Evolutionary conservation across 164 flowering plant species (phyloP).

Genomic region (Tetrastigma voinierianum): DNA sequence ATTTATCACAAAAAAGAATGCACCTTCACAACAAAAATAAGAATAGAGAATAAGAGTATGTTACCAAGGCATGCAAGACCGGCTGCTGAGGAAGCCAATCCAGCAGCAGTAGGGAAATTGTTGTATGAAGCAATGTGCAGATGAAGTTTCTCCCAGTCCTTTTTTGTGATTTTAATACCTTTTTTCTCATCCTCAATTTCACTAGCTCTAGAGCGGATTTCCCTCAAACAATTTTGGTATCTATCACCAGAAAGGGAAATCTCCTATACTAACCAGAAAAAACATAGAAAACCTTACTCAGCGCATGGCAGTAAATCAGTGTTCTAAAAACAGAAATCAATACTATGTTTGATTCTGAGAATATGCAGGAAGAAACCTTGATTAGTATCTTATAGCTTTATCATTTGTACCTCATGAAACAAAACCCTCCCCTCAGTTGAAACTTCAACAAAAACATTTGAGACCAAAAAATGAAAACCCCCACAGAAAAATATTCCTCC

Average conservation of each 20-base stretch:
- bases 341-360: too few relatives aligned
- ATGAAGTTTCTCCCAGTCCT: constrained; percentile 83
- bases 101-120: constrained; percentile 98
- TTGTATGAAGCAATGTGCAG: constrained; percentile 88
- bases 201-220: constrained; percentile 68
- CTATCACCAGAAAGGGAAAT: constrained; percentile 82
- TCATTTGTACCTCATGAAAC: too few relatives aligned
- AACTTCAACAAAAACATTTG: too few relatives aligned
- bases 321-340: too few relatives aligned
- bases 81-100: constrained; percentile 97
- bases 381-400: too few relatives aligned
- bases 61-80: constrained; percentile 97
- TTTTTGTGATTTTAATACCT: constrained; percentile 64
- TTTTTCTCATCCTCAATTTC: constrained; percentile 75
- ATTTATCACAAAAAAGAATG: background rate
- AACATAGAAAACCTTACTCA: constrained; percentile 8
- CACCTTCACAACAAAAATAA: background rate
- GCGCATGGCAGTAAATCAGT: background rate
- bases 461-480: background rate
- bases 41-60: background rate
- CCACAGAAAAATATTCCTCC: constrained; percentile 33
- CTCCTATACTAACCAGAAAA: constrained; percentile 68
- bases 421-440: too few relatives aligned
- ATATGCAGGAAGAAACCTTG: too few relatives aligned
- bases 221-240: constrained; percentile 81